Conservation (phyloP, 73 alveolate genomes). For the Blepharisma stoltei region DNA sequence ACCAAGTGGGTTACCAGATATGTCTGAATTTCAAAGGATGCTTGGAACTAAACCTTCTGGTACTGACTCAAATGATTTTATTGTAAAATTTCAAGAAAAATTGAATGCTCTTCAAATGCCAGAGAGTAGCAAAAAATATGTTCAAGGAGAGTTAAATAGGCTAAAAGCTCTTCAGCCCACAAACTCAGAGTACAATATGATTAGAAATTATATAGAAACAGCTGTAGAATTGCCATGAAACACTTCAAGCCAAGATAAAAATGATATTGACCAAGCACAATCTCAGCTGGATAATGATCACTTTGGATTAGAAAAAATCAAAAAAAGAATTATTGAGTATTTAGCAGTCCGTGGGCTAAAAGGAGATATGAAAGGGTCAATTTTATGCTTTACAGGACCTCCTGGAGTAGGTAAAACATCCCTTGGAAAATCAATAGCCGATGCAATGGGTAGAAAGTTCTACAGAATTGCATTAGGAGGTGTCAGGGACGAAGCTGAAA, state of each 20-base stretch:
- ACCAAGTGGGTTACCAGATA: neutral
- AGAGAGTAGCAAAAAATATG: constrained; percentile 61
- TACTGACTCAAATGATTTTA: constrained; percentile 33
- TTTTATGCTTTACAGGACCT: constrained; percentile 88
- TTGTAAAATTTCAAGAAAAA: constrained; percentile 45
- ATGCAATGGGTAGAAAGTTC: constrained; percentile 86
- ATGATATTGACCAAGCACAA: constrained; percentile 64
- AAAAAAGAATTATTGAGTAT: constrained; percentile 85
- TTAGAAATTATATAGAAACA: constrained; percentile 67
- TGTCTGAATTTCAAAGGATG: neutral
- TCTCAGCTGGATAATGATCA: constrained; percentile 78
- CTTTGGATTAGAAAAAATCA: constrained; percentile 86
- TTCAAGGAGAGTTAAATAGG: constrained; percentile 58
- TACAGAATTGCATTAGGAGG: constrained; percentile 92
- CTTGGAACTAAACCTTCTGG: neutral
- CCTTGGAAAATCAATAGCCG: constrained; percentile 90
- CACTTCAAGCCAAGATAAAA: constrained; percentile 49
- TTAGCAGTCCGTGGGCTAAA: constrained; percentile 79
- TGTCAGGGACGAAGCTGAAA: constrained; percentile 91
- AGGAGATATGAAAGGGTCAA: constrained; percentile 71
- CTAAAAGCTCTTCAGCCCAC: constrained; percentile 46
- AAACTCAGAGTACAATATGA: constrained; percentile 68
- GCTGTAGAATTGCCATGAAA: constrained; percentile 73
- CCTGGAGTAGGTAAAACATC: constrained; percentile 98
- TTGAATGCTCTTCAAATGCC: constrained; percentile 62